Evolutionary conservation across 1,139 yeast species (phyloP).

Genomic region (Taphrina deformans): DNA sequence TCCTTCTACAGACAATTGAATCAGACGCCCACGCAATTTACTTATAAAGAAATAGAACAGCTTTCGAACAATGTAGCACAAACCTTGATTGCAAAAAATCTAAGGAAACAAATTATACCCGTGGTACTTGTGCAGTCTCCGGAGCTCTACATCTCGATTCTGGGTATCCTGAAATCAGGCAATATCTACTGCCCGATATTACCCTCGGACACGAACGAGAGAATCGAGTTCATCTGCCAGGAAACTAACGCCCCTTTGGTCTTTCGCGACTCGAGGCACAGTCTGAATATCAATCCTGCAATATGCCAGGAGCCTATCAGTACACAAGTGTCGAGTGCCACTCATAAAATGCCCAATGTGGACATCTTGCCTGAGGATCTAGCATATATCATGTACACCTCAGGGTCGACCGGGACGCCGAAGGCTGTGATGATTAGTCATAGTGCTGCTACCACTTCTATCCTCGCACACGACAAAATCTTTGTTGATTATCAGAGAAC

Average conservation of each 20-base stretch:
- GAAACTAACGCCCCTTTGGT: conserved; percentile 38
- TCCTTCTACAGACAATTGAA: background rate
- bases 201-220: conserved; percentile 36
- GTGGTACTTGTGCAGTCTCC: conserved; percentile 38
- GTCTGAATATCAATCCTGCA: background rate
- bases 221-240: conserved; percentile 37
- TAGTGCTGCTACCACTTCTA: conserved; percentile 38
- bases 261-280: background rate
- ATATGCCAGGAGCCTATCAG: background rate
- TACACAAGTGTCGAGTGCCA: background rate
- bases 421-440: conserved; percentile 40
- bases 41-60: conserved; percentile 1
- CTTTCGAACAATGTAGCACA: conserved; percentile 15
- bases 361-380: background rate
- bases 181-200: conserved; percentile 40
- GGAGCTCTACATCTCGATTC: conserved; percentile 38
- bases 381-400: conserved; percentile 40
- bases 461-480: conserved; percentile 37
- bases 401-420: conserved; percentile 41
- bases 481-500: conserved; percentile 15
- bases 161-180: conserved; percentile 40
- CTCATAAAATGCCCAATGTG: background rate
- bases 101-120: conserved; percentile 35
- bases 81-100: background rate
- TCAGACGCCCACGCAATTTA: background rate